Evolutionary conservation across 345 rosid species (phyloP).

Genomic region (Rubroshorea leprosula): DNA sequence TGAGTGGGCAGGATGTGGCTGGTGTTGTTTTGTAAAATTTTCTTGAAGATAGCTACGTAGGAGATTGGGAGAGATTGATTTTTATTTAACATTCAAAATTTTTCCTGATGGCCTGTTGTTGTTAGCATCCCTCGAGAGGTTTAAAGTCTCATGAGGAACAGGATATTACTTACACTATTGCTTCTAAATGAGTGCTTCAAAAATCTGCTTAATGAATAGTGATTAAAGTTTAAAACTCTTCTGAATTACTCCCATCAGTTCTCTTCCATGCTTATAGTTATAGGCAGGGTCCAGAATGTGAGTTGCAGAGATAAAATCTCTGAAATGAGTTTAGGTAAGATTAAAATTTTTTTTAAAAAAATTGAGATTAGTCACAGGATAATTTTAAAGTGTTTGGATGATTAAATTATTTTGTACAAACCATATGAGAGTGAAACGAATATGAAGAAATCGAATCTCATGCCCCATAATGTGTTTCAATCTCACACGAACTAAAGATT

Average conservation of each 20-base stretch:
- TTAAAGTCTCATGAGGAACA: slow-evolving; percentile 16
- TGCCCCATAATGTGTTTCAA: no score
- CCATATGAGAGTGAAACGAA: no score
- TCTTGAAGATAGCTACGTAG: slow-evolving; percentile 25
- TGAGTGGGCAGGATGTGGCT: slow-evolving; percentile 19
- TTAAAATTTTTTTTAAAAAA: no score
- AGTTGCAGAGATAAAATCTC: not conserved
- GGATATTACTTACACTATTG: slow-evolving; percentile 14
- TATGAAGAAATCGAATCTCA: no score
- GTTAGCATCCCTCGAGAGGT: slow-evolving; percentile 14
- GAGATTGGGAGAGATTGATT: slow-evolving; percentile 21
- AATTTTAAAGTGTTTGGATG: no score
- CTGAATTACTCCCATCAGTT: not conserved
- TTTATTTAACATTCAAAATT: slow-evolving; percentile 16
- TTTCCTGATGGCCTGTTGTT: slow-evolving; percentile 12
- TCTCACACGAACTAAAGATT: no score
- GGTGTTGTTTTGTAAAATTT: slow-evolving; percentile 34
- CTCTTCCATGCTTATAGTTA: not conserved
- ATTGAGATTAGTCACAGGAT: no score
- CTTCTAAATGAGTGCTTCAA: slow-evolving; percentile 10
- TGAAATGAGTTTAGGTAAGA: not conserved
- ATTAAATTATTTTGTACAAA: no score
- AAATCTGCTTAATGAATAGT: slow-evolving; percentile 1
- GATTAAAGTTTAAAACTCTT: not conserved
- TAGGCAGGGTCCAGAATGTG: not conserved